Evolutionary conservation across 441 rosid genomes (phyloP), one percentile per base, ranked within the genome.

Genomic region (Erodium texanum): DNA sequence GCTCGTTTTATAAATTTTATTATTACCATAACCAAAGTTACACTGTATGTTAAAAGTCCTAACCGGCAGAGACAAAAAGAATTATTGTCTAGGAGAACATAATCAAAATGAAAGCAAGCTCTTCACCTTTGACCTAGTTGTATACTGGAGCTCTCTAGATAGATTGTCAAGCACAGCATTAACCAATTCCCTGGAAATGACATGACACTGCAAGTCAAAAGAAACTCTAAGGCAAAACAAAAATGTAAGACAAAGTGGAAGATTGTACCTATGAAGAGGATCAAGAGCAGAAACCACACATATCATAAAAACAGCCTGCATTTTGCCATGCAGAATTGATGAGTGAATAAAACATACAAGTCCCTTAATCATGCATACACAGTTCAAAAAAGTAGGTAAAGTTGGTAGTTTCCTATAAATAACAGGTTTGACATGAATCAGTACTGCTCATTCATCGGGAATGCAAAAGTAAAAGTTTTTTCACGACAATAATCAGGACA

Each of bases 291-390:
- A 88, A 79, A 92, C 64, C 69, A 79, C 93, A 73, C 93, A 87
- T 66, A 92, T 82, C 90, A 85, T 92, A 81, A 92, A 95, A 78
- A 95, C 85, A 59, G 95, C 97, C 99, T 95, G 92, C 77, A 79
- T 19, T 63, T 71, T 43, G 62, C 50, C 76, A 81, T 63, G 70
- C 23, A 76, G 24, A 68, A 71, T 19, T 16, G 36, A 2, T 50
- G 68, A 68, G 74, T 14, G 16, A 71, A 65, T 58, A 65, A 48
- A 48, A 54, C 64, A 56, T 14, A 24, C 23, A 70, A 15, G 43
- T 23, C 38, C 36, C 38, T 41, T 22, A 2, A 10, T 34, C 29
- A 48, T 66, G 36, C 36, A 43, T 12, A 66, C 22, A 4, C 1
- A 14, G 15, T 65, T 43, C 12, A 32, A 27, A 64, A 16, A n/a